Conservation (phyloP, 2,329 filamentous ascomycete genomes). For the Epichloe glyceriae region DNA sequence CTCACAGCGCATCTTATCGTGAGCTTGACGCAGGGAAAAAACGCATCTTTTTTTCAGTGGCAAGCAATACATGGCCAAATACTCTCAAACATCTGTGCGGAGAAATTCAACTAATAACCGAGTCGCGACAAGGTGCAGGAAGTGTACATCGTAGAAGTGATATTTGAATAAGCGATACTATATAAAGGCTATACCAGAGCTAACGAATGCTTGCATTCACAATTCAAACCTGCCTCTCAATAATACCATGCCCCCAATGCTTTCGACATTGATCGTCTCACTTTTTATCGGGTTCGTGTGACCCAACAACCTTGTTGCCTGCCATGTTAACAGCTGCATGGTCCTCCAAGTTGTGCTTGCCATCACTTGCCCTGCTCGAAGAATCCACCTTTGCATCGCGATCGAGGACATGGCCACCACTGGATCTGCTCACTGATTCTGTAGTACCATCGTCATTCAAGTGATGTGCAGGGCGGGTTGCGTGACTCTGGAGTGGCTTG, state of each 20-base stretch:
- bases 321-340: background rate
- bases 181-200: background rate
- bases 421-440: background rate
- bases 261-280: background rate
- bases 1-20: too few relatives aligned
- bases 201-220: background rate
- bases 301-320: background rate
- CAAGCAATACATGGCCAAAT: background rate
- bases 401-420: background rate
- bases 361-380: background rate
- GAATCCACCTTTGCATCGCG: background rate
- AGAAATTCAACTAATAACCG: too few relatives aligned
- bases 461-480: background rate
- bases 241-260: background rate
- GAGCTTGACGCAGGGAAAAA: too few relatives aligned
- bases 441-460: conserved; percentile 4
- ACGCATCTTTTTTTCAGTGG: too few relatives aligned
- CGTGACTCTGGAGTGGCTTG: background rate
- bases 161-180: background rate
- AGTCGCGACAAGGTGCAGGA: too few relatives aligned
- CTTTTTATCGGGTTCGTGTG: background rate
- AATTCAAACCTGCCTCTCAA: background rate
- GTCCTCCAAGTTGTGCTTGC: background rate
- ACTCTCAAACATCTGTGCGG: too few relatives aligned
- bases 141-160: too few relatives aligned